Conservation (phyloP, 1,284 basidiomycete species). For the Ustanciosporium gigantosporum region DNA sequence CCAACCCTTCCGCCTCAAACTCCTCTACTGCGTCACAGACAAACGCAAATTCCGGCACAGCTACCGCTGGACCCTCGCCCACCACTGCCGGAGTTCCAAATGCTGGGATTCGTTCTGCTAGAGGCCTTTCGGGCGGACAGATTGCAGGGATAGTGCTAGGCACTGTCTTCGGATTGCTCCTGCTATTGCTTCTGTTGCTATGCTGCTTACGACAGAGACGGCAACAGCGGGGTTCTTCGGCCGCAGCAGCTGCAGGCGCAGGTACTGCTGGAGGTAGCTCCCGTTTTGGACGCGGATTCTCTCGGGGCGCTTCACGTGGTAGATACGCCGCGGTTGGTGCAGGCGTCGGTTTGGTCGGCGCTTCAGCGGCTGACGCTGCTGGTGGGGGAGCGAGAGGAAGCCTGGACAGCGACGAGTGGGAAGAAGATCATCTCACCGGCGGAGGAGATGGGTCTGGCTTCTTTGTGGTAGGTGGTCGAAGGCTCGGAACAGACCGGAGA, state of each 20-base stretch:
- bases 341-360: slow-evolving; percentile 5
- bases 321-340: slow-evolving; percentile 31
- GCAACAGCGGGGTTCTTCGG: slow-evolving; percentile 1
- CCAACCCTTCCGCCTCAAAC: slow-evolving; percentile 13
- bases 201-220: slow-evolving; percentile 31
- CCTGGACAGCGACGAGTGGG: slow-evolving; percentile 39
- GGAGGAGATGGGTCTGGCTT: slow-evolving; percentile 37
- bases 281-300: slow-evolving; percentile 7
- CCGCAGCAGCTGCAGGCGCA: slow-evolving; percentile 20
- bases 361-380: slow-evolving; percentile 15
- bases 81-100: slow-evolving; percentile 6
- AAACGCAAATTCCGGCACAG: not conserved
- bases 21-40: not conserved
- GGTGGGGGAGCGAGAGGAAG: slow-evolving; percentile 17
- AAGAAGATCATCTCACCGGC: slow-evolving; percentile 39
- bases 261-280: slow-evolving; percentile 1
- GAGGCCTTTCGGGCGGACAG: slow-evolving; percentile 38
- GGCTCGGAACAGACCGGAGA: slow-evolving; percentile 8
- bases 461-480: slow-evolving; percentile 43
- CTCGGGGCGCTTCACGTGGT: slow-evolving; percentile 20
- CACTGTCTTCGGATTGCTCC: slow-evolving; percentile 23
- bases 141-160: slow-evolving; percentile 50
- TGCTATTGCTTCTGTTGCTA: slow-evolving; percentile 32
- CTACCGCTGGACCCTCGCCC: not conserved
- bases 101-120: not conserved